Evolutionary conservation across 768 basidiomycete genomes (phyloP), one percentile per base, ranked within the genome.

Genomic region (Auricularia auricula-judae): DNA sequence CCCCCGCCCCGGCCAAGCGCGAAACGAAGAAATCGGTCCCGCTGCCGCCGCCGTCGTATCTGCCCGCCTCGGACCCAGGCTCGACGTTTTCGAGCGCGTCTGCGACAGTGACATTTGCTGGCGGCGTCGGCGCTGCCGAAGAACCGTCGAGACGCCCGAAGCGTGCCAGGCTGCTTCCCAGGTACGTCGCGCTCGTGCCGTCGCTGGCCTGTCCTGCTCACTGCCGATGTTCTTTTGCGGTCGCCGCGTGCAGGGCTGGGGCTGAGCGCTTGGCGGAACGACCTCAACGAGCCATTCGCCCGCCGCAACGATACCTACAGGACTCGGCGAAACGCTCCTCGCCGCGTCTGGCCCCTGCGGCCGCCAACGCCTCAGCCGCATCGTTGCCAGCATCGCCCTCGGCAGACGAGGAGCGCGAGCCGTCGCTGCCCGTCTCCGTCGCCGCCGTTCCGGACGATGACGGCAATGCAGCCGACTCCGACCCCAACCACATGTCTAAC

Each of bases 41-140:
- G 23, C 29, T 14, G 18, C 56, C 56, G 56, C 23, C 29, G 23
- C 29, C 34, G 56, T 91, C 91, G 67, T 93, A 92, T 80, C 80
- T 93, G 72, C 90, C 91, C 59, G 76, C 84, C 67, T 84, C 86
- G 71, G 91, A 93, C 80, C 91, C 91, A 67, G 91, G 91, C 72
- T 87, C 91, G 70, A 93, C 91, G 33, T 93, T 91, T 79, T 85
- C 87, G 43, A 42, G 61, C 61, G 23, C 34, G 61, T 47, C 23
- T n/a, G 61, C 56, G 23, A 59, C 56, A 5, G 56, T 35, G 23
- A 33, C 34, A 2, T 59, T 12, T 34, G 56, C 56, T 29, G 56
- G 56, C 34, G 53, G 11, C 18, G 29, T 29, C 11, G 53, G 11
- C 53, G 53, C 18, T 7, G 16, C 56, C 33, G 56, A 59, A 23